Base-by-base conservation (phyloP, 2,329 filamentous ascomycete species). In the Harringtonia aguacate region DNA sequence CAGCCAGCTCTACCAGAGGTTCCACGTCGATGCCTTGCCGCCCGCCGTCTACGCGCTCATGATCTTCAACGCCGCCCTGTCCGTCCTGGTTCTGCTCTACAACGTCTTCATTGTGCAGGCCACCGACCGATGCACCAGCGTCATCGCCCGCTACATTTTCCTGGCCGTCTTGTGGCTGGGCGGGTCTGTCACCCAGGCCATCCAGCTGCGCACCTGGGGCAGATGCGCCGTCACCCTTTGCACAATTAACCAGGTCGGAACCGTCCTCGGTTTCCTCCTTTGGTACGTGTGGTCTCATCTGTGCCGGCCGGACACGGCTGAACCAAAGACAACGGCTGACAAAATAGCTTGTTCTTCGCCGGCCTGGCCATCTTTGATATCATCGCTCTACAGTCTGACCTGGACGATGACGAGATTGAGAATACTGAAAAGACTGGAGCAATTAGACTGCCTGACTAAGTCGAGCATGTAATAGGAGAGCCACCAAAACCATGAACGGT, bases 161-260 rank as follows among this genome's bases (percentile, higher is more conserved):
- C 92, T 86, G 10, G 81, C 82, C 65, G 70, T 94, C 45, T 94
- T 94, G 68, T 95, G 88, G 88, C 92, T 95, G 57, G 81, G 83
- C 1, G 87, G 86, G 8, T 84, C 87, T 55, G 80, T 94, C 52
- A 86, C 86, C 0, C 63, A 89, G 12, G 86, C 83, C 0, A 81
- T 79, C 18, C 69, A 70, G 44, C n/a, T n/a, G n/a, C n/a, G 63
- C 87, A 46, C 74, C 75, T 43, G 69, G 74, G 65, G 72, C 45
- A 80, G 77, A 56, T 68, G 65, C 35, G 65, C 62, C 39, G 66
- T 68, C 35, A 65, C 61, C 17, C 68, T 67, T 15, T 89, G 84
- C 60, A 67, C 69, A 36, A 66, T 73, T 12, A 64, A 73, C 9
- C 77, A 84, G 62, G 81, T 80, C 4, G 77, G 74, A 3, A 69